Evolutionary conservation across 2,329 filamentous ascomycete species (phyloP).

Genomic region (Stylonectria norvegica): DNA sequence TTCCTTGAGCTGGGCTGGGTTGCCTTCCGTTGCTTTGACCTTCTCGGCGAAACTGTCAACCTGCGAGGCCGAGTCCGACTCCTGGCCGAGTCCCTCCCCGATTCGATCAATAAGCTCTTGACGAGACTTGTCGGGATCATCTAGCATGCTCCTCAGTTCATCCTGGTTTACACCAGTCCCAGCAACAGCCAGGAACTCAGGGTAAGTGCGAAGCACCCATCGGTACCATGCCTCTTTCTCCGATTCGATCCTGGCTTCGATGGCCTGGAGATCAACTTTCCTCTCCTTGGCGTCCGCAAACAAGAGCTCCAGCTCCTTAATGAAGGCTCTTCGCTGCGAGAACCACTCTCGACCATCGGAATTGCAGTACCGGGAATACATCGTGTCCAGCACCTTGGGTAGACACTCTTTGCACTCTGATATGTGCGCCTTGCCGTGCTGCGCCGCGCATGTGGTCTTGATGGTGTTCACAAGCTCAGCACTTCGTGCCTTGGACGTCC

Average conservation of each 20-base stretch:
- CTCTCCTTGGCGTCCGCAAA: slow-evolving; percentile 46
- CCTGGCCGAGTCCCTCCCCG: slow-evolving; percentile 35
- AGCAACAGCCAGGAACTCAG: slow-evolving; percentile 36
- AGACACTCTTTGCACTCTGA: slow-evolving; percentile 49
- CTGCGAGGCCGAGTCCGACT: slow-evolving; percentile 29
- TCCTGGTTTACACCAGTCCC: slow-evolving; percentile 29
- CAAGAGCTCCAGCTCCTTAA: slow-evolving; percentile 47
- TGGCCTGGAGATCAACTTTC: slow-evolving; percentile 40
- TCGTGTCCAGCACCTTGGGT: slow-evolving; percentile 43
- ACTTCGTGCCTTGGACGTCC: slow-evolving; percentile 34
- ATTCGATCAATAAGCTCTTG: slow-evolving; percentile 37
- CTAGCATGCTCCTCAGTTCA: slow-evolving; percentile 34
- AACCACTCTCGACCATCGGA: slow-evolving; percentile 49
- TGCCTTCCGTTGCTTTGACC: slow-evolving; percentile 30
- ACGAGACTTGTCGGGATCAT: slow-evolving; percentile 36
- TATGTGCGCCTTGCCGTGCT: slow-evolving; percentile 42
- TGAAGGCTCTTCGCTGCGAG: slow-evolving; percentile 44
- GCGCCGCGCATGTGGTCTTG: slow-evolving; percentile 39
- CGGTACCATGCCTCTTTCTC: slow-evolving; percentile 55
- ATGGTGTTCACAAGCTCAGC: slow-evolving; percentile 41
- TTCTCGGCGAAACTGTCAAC: slow-evolving; percentile 35
- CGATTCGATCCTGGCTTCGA: slow-evolving; percentile 49
- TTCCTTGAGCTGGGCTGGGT: slow-evolving; percentile 33
- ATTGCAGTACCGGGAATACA: slow-evolving; percentile 38
- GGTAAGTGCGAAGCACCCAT: slow-evolving; percentile 39